A percentile compares a stretch with the other conserved stretches of the same genome.
Conservation (phyloP, 2,329 filamentous ascomycete genomes). For the Neoascochyta sp. region DNA sequence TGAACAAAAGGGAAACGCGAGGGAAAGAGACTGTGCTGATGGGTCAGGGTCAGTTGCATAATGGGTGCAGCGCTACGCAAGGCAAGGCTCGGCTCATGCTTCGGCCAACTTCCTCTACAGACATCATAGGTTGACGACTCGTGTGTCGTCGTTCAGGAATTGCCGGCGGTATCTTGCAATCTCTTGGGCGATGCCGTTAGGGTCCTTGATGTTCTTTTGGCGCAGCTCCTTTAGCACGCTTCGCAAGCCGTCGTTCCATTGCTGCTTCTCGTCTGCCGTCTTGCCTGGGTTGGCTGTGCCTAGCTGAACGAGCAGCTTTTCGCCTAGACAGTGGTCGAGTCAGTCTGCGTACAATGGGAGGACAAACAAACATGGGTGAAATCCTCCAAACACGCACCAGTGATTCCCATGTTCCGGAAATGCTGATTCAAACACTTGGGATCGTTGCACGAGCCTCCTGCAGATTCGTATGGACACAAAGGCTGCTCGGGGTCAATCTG, state of each 20-base stretch:
- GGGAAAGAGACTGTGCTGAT: conserved; percentile 9
- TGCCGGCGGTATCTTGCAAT: conserved; percentile 40
- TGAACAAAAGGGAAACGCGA: too few species aligned
- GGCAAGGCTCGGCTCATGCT: too few species aligned
- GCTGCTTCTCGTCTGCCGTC: conserved; percentile 57
- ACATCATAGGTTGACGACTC: conserved; percentile 37
- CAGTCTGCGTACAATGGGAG: conserved; percentile 38
- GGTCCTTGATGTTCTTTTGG: conserved; percentile 36
- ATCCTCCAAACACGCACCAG: conserved; percentile 61
- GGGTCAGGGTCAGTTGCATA: conserved; percentile 7
- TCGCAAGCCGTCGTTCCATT: conserved; percentile 41
- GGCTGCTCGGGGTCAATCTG: conserved; percentile 72
- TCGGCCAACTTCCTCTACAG: too few species aligned
- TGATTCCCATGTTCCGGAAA: conserved; percentile 67
- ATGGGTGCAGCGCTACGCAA: conserved; percentile 1
- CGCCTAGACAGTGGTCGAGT: conserved; percentile 53
- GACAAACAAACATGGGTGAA: conserved; percentile 20
- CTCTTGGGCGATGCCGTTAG: conserved; percentile 38
- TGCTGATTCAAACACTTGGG: conserved; percentile 73
- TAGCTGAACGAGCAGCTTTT: conserved; percentile 68
- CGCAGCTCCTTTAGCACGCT: conserved; percentile 38
- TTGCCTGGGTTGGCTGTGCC: conserved; percentile 62
- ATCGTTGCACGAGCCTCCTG: conserved; percentile 70
- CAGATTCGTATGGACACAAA: conserved; percentile 73
- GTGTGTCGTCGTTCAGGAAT: conserved; percentile 40